Evolutionary conservation across 306 rosid genomes (phyloP), one percentile per base, ranked within the genome.

Genomic region (Argentina anserina): DNA sequence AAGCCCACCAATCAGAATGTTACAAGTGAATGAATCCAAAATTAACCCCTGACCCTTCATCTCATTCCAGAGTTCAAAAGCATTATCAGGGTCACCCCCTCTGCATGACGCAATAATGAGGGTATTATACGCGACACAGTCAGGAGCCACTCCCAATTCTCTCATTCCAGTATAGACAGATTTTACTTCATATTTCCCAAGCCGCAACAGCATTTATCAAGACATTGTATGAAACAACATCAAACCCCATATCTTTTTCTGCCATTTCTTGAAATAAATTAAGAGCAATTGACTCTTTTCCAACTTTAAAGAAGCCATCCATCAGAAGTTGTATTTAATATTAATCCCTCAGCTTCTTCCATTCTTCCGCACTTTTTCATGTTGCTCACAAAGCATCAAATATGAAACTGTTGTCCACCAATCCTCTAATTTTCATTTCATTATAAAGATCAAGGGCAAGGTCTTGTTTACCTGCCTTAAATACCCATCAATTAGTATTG

Each of bases 151-250:
- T 84, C 97, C 97, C 65, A 77, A 63, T 71, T 94, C 90, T 58
- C 67, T 75, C 84, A 90, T 89, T 77, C 88, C 82, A 65, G 83
- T 74, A 75, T 84, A 91, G 56, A 89, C 86, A 66, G 89, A 88
- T 33, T 72, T 80, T 36, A 86, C 85, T 74, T 91, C 92, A 76
- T 81, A 84, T 71, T 89, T 94, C 77, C 93, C 93, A 50, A 76
- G 84, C 81, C 85, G 84, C 82, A 92, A 73, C 74, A 91, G 81
- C 93, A 43, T 87, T 94, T 66, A 86, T 80, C 76, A 85, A 81
- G 74, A 85, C 96, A 87, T 94, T 94, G 80, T 84, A 94, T 62
- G 99, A 92, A 75, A 89, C 85, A 72, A 88, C 81, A 84, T 94
- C 97, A 74, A 91, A 81, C 81, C 62, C 82, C 10, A 75, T 77